phyloP scores from a whole-genome alignment of 257 asterid genomes.

The Eucommia ulmoides region DNA sequence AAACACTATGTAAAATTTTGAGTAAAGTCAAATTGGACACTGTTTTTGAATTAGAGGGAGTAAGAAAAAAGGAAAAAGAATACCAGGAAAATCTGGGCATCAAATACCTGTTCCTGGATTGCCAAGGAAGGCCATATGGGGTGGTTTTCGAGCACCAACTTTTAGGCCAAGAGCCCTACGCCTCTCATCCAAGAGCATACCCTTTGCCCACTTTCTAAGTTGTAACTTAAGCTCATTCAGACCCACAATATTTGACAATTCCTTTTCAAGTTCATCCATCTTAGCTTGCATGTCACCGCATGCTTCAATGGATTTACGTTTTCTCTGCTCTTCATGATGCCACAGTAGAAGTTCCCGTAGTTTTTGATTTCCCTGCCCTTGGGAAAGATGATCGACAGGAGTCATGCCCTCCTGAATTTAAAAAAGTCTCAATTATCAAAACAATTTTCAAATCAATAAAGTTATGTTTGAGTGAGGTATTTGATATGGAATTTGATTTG shows the following conservation, averaged over 20 bases:
- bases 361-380: slow-evolving; percentile 65
- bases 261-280: slow-evolving; percentile 76
- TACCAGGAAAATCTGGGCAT: background rate
- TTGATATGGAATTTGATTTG: background rate
- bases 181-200: slow-evolving; percentile 86
- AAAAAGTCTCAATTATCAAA: background rate
- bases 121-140: slow-evolving; percentile 97
- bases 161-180: slow-evolving; percentile 78
- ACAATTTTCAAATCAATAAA: background rate
- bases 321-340: slow-evolving; percentile 74
- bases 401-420: slow-evolving; percentile 80
- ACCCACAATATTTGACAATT: slow-evolving; percentile 61
- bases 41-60: no score
- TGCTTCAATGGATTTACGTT: slow-evolving; percentile 71
- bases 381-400: slow-evolving; percentile 77
- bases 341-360: slow-evolving; percentile 52
- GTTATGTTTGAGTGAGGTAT: background rate
- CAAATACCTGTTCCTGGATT: slow-evolving; percentile 88
- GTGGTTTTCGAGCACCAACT: slow-evolving; percentile 79
- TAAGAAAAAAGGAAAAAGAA: no score
- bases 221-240: slow-evolving; percentile 59
- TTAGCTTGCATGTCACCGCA: slow-evolving; percentile 74
- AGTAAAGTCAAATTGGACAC: no score
- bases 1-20: no score
- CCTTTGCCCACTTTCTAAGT: slow-evolving; percentile 86